Conservation (phyloP, 371 early-diverging fungal genomes). For the Dichotomocladium elegans region DNA sequence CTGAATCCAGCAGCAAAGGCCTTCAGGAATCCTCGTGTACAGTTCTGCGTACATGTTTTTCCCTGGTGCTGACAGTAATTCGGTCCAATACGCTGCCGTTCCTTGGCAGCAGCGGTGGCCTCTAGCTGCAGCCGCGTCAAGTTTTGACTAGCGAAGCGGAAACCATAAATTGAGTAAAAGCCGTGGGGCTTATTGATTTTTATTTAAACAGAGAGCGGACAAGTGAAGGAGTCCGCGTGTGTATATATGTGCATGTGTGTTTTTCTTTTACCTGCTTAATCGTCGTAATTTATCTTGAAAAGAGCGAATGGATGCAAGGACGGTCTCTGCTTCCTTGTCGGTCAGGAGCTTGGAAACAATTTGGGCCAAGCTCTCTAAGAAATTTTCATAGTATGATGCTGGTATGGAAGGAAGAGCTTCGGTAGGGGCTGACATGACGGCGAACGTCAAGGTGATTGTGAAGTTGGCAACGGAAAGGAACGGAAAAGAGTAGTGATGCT, state of each 20-base stretch:
- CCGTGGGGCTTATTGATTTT: no score
- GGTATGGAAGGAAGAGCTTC: constrained; percentile 14
- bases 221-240: not conserved
- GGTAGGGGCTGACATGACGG: not conserved
- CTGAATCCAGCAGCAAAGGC: constrained; percentile 69
- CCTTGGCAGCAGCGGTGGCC: constrained; percentile 20
- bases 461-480: no score
- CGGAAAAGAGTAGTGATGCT: no score
- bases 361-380: constrained; percentile 75
- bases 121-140: constrained; percentile 51
- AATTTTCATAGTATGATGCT: constrained; percentile 61
- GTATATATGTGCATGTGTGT: not conserved
- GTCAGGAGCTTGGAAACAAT: constrained; percentile 74
- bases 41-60: constrained; percentile 72
- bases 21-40: constrained; percentile 69
- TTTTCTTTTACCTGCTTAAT: constrained; percentile 51
- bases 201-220: not conserved
- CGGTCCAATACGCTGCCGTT: constrained; percentile 7
- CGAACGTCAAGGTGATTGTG: not conserved
- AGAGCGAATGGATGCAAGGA: constrained; percentile 60
- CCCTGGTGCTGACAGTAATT: constrained; percentile 70
- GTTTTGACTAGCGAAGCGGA: constrained; percentile 68
- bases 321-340: constrained; percentile 75
- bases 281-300: constrained; percentile 70
- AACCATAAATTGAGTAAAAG: not conserved